A percentile compares a stretch with the other conserved stretches of the same genome.
These are phyloP conservation scores for Plasmopara viticola DNA, from an alignment of 352 stramenopile species.

Conservation along the genomic window DNA sequence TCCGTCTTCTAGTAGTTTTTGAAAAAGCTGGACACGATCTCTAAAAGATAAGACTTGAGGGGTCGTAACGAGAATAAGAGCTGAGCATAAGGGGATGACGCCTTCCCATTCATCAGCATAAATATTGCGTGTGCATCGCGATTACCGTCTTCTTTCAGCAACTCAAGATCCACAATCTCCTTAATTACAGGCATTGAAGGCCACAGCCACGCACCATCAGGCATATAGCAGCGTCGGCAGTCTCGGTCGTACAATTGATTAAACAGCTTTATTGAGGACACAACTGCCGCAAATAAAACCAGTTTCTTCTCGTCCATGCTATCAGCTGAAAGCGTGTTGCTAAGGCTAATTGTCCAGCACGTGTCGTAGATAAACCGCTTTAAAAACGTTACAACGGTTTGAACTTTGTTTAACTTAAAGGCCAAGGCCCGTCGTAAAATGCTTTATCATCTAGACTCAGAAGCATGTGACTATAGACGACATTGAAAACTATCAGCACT, in stretches of 20 bases:
- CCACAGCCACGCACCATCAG: conserved; percentile 56
- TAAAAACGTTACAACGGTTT: conserved; percentile 37
- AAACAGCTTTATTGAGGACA: conserved; percentile 65
- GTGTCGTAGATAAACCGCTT: conserved; percentile 67
- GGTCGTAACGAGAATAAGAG: conserved; percentile 61
- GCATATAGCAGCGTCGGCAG: conserved; percentile 42
- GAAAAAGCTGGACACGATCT: conserved; percentile 67
- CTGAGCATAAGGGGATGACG: conserved; percentile 31
- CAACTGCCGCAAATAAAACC: conserved; percentile 39
- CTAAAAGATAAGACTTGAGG: conserved; percentile 78
- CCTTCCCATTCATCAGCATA: conserved; percentile 34
- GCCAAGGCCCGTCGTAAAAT: conserved; percentile 59
- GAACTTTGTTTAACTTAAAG: conserved; percentile 39
- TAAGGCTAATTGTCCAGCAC: conserved; percentile 45
- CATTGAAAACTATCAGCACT: conserved; percentile 55
- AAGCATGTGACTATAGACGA: conserved; percentile 60
- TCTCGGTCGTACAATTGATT: conserved; percentile 78
- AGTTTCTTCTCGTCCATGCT: conserved; percentile 23
- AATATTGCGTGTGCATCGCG: conserved; percentile 41
- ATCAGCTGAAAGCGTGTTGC: conserved; percentile 11
- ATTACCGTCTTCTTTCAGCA: conserved; percentile 50
- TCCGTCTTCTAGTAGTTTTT: conserved; percentile 61
- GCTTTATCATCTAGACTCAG: conserved; percentile 61
- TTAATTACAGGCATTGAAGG: conserved; percentile 59
- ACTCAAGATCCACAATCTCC: conserved; percentile 55